phyloP scores from a whole-genome alignment of 1,284 basidiomycete species.

The Sphagnurus paluster region DNA sequence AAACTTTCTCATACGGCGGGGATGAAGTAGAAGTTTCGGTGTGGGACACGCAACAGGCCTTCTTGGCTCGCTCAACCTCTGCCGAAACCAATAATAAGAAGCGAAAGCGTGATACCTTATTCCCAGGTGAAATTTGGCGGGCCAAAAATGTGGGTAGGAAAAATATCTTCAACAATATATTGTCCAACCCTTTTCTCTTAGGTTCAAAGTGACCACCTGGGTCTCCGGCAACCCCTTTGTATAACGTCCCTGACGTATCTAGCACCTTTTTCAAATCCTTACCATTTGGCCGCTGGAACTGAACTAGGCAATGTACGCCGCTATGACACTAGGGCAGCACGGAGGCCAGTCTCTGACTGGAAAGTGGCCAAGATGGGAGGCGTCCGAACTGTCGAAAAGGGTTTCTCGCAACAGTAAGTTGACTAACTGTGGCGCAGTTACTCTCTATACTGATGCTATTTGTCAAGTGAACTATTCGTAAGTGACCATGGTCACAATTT shows the following conservation, averaged over 20 bases:
- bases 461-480: constrained; percentile 70
- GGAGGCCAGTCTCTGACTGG: constrained; percentile 72
- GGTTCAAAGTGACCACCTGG: constrained; percentile 77
- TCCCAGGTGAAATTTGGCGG: constrained; percentile 76
- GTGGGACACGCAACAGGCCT: constrained; percentile 77
- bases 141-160: constrained; percentile 64
- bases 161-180: constrained; percentile 12
- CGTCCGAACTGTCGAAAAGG: constrained; percentile 60
- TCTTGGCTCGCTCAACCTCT: constrained; percentile 33
- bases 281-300: constrained; percentile 73
- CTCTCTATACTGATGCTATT: constrained; percentile 4
- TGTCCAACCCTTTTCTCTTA: constrained; percentile 26
- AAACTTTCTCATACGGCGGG: constrained; percentile 78
- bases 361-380: constrained; percentile 68
- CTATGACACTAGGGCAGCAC: constrained; percentile 79
- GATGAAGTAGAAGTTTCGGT: constrained; percentile 87
- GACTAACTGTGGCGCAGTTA: constrained; percentile 2
- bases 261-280: constrained; percentile 37
- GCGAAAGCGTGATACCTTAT: constrained; percentile 67
- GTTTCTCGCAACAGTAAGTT: constrained; percentile 69
- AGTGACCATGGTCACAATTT: constrained; percentile 73
- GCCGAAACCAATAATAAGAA: constrained; percentile 45
- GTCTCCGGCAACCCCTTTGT: constrained; percentile 79
- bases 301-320: constrained; percentile 74
- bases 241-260: constrained; percentile 71